Evolutionary conservation across 768 basidiomycete species (phyloP).

Genomic region (Rhodotorula taiwanensis): DNA sequence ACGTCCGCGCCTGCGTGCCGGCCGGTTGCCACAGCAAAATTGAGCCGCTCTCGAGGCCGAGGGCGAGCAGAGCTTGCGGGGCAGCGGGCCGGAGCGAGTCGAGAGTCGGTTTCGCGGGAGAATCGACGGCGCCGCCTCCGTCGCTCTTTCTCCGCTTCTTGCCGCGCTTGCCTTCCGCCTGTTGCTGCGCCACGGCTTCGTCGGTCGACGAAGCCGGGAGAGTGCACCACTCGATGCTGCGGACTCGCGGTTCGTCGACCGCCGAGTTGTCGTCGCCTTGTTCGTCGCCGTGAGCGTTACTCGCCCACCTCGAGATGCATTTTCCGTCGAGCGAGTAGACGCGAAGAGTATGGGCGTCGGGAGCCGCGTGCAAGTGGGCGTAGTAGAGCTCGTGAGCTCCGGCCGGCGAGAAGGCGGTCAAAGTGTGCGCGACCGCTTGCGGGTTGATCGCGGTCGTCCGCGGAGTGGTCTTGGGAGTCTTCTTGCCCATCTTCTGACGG

Average conservation of each 20-base stretch:
- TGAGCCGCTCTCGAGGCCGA: constrained; percentile 30
- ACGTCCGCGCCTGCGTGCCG: constrained; percentile 9
- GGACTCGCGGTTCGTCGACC: constrained; percentile 18
- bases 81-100: background rate
- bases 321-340: constrained; percentile 27
- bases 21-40: constrained; percentile 32
- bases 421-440: constrained; percentile 11
- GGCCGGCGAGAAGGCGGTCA: constrained; percentile 25
- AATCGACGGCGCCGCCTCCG: constrained; percentile 24
- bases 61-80: constrained; percentile 19
- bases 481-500: constrained; percentile 29
- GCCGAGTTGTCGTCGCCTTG: background rate
- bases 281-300: constrained; percentile 7
- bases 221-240: constrained; percentile 24
- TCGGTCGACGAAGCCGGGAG: constrained; percentile 1
- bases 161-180: constrained; percentile 23
- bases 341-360: constrained; percentile 34
- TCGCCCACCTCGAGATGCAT: constrained; percentile 33
- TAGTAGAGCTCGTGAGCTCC: constrained; percentile 15
- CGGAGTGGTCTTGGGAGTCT: constrained; percentile 11
- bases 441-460: constrained; percentile 35
- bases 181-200: background rate
- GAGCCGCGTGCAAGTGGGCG: constrained; percentile 27
- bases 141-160: constrained; percentile 37
- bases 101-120: constrained; percentile 7